Evolutionary conservation across 2,329 filamentous ascomycete species (phyloP).

Genomic region (Diaporthe humulicola): DNA sequence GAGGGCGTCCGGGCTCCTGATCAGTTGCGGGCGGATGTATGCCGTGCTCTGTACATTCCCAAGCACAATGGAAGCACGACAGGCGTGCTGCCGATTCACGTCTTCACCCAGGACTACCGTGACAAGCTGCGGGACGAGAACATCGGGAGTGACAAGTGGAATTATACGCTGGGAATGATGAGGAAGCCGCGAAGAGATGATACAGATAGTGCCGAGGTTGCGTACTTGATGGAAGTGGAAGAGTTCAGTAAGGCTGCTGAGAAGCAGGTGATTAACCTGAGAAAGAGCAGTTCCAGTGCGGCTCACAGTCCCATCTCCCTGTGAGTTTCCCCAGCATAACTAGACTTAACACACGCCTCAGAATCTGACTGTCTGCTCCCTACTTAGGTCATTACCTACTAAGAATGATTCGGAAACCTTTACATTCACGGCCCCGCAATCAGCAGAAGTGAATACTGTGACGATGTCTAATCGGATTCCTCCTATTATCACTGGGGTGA

Average conservation of each 20-base stretch:
- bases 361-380: neutral
- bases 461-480: neutral
- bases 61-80: neutral
- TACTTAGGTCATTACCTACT: neutral
- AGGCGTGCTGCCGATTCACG: neutral
- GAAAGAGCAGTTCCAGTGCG: neutral
- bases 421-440: neutral
- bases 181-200: neutral
- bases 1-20: neutral
- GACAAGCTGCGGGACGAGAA: constrained; percentile 12
- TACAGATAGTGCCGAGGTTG: neutral
- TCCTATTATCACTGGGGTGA: neutral
- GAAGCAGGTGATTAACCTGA: neutral
- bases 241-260: neutral
- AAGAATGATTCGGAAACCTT: neutral
- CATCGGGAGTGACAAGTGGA: constrained; percentile 15
- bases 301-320: neutral
- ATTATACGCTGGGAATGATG: neutral
- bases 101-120: neutral
- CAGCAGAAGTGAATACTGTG: neutral
- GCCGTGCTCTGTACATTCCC: neutral
- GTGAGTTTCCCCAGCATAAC: neutral
- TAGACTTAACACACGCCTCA: neutral
- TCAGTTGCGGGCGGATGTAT: neutral
- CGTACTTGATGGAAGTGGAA: neutral